Base-by-base conservation (phyloP, 2,329 filamentous ascomycete species). In the Nemania sp. region DNA sequence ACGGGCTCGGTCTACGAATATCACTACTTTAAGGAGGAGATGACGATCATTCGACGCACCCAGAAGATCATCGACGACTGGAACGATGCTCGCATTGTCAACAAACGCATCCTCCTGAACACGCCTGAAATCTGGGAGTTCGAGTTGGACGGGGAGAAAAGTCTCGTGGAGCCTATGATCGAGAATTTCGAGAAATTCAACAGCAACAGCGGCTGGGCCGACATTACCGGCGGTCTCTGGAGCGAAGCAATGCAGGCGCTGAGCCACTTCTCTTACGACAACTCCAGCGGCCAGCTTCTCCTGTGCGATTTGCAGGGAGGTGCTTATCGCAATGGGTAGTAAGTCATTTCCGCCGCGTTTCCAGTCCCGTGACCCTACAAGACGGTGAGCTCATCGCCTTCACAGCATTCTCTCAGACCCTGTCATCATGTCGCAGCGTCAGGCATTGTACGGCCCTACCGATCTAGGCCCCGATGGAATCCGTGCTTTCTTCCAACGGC, bases 241-340 rank as follows among this genome's bases (percentile, higher is more conserved):
- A 74, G 75, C 2, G 68, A 78, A 26, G 77, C 71, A 2, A 82
- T 82, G 80, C 81, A 83, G 69, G 80, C 80, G 0, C 73, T 82
- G n/a, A 82, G 81, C 72, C 80, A 84, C 72, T 82, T 82, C 62
- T 81, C 79, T 66, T 82, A 82, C 70, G 79, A 82, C 71, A 56
- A 79, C 47, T 72, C 80, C 0, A 77, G 77, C 24, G 81, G 82
- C 5, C 72, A 77, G 38, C 74, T 77, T 63, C 75, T 83, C 5
- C 72, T 83, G 1, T 83, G 80, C 70, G 82, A 83, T 68, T 74
- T 83, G 1, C 80, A 83, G 67, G 82, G 82, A 29, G 81, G 81
- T 49, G 69, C 79, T 29, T 82, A 83, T 73, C 73, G 70, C 49
- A 41, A 74, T 11, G 75, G 77, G 54, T 71, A 49, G 67, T 70